Evolutionary conservation across 441 rosid genomes (phyloP), one percentile per base, ranked within the genome.

Genomic region (Adansonia gregorii): DNA sequence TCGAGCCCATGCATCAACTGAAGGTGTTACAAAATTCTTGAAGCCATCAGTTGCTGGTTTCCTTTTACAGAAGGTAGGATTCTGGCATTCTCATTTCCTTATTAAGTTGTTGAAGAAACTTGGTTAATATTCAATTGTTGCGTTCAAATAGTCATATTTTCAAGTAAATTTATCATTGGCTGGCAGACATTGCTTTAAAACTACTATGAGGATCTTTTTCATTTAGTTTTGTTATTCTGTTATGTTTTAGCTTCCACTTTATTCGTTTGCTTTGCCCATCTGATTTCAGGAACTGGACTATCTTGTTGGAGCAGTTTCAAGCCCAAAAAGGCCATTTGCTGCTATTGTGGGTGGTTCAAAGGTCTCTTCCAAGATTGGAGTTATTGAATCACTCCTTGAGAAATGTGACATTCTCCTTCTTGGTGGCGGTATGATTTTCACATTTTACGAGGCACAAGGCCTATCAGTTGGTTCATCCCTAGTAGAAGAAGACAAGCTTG

Each of bases 1-100:
- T 80, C 86, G 97, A 83, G 98, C 97, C 75, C 97, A 94, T 78
- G 96, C 98, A 67, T 94, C 98, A 55, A 94, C 97, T 1, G 98
- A 94, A 86, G 98, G 97, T 55, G 98, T 94, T 67, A 88, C 97
- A 5, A 89, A 91, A 54, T 93, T 87, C 87, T 87, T 94, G 88
- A 93, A 93, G 85, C 98, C 98, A 71, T 93, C 98, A 6, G 97
- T 94, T 83, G 94, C 98, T 80, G 98, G 98, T 41, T 94, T 91
- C 87, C 97, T 93, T 77, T 80, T 93, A 89, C 98, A 94, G 79
- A 94, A 94, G 97, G 98, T 94, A 54, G 61, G 59, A 52, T 73
- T 67, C 74, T 12, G 48, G 41, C 2, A 20, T 66, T 67, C 24
- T 60, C 3, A 31, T 31, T 31, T 31, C 35, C 35, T 31, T 31